Evolutionary conservation across 2,329 filamentous ascomycete genomes (phyloP).

Genomic region (Stemphylium vesicarium): DNA sequence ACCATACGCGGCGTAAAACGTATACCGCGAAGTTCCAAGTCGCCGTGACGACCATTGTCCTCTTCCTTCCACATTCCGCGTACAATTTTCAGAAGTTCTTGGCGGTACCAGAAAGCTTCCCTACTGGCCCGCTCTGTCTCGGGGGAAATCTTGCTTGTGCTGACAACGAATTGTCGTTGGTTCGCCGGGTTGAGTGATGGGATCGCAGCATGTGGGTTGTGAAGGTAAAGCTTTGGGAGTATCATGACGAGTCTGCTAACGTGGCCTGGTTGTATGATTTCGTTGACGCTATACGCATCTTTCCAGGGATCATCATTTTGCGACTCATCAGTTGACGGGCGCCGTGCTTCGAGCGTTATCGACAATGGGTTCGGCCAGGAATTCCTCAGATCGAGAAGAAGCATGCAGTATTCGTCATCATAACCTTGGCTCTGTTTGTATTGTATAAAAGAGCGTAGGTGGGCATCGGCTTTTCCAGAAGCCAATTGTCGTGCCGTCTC

Average conservation of each 20-base stretch:
- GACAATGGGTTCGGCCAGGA: constrained; percentile 83
- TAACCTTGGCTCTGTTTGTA: constrained; percentile 51
- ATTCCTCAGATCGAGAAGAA: constrained; percentile 85
- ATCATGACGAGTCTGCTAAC: constrained; percentile 78
- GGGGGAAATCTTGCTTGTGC: constrained; percentile 76
- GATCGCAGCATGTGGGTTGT: constrained; percentile 78
- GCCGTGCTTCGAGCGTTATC: constrained; percentile 63
- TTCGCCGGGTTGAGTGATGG: constrained; percentile 80
- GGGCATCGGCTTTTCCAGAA: constrained; percentile 41
- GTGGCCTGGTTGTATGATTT: constrained; percentile 62
- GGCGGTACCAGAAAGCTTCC: constrained; percentile 91
- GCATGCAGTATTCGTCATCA: constrained; percentile 72
- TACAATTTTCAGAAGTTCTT: constrained; percentile 75
- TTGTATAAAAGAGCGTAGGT: constrained; percentile 55
- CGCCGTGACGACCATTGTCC: constrained; percentile 63
- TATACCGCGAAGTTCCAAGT: constrained; percentile 77
- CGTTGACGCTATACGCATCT: constrained; percentile 41
- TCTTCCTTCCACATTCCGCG: constrained; percentile 73
- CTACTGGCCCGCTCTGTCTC: constrained; percentile 78
- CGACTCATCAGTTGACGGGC: constrained; percentile 17
- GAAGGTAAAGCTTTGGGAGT: constrained; percentile 74
- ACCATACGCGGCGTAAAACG: constrained; percentile 79
- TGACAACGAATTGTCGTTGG: constrained; percentile 93
- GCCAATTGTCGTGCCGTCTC: neutral
- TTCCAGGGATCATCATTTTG: constrained; percentile 10